Evolutionary conservation across 345 rosid genomes (phyloP), one percentile per base, ranked within the genome.

Genomic region (Carallia brachiata): DNA sequence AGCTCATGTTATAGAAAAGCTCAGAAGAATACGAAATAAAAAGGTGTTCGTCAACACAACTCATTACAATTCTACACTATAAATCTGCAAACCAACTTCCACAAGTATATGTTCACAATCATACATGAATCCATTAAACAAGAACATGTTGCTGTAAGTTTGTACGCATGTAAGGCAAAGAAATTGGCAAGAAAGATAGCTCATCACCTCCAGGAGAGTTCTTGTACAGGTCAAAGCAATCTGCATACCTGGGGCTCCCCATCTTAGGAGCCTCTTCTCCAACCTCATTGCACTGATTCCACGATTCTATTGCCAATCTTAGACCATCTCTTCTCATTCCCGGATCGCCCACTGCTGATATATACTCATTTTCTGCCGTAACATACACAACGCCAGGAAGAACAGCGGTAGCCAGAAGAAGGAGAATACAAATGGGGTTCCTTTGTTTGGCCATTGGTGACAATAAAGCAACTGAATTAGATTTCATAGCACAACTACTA

Each of bases 281-380:
- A 71, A 90, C 94, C 80, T 92, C 96, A 79, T 92, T 90, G 84
- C 97, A 92, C 36, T 88, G 89, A 76, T 92, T 90, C 97, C 96
- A 92, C 74, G 92, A 91, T 80, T 92, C 96, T 75, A 90, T 87
- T 2, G 85, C 97, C 27, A 90, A 82, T 72, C 96, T 77, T 47
- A 89, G 75, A 36, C 85, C 87, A 59, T 92, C 92, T 79, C 96
- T 88, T 67, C 66, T 82, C 93, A 92, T 90, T 62, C 92, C 92
- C 0, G 97, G 96, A 77, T 92, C 97, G 2, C 96, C 96, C 6
- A 86, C 23, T 32, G 82, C 87, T 40, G 93, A 82, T 32, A 73
- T 50, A 47, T 81, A 75, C 54, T 71, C 67, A 36, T 65, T 63
- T 73, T 54, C 81, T 62, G 68, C 73, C 19, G 47, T 23, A 36